Evolutionary conservation across 176 grass and related monocot genomes (phyloP).

Genomic region (Ampelocalamus luodianensis): DNA sequence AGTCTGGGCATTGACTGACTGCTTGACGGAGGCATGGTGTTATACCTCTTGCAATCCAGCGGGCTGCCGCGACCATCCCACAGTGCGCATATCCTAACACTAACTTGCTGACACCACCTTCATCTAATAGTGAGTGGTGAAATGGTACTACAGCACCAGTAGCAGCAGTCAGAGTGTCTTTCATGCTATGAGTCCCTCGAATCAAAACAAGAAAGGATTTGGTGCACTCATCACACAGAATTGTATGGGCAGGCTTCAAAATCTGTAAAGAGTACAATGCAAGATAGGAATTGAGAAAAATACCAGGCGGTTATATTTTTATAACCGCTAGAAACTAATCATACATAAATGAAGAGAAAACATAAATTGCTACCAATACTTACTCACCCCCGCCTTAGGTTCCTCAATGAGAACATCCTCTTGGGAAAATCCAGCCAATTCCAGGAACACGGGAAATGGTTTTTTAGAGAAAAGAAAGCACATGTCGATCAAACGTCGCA

Average conservation of each 20-base stretch:
- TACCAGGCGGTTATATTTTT: constrained; percentile 22
- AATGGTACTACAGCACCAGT: constrained; percentile 96
- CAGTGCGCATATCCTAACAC: constrained; percentile 96
- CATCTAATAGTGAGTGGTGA: constrained; percentile 90
- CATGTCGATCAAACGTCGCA: constrained; percentile 74
- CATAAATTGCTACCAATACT: constrained; percentile 46
- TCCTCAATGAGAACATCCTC: constrained; percentile 91
- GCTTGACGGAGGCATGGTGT: constrained; percentile 70
- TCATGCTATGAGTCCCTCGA: constrained; percentile 90
- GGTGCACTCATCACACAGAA: constrained; percentile 71
- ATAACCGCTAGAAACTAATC: constrained; percentile 13
- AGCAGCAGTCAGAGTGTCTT: constrained; percentile 84
- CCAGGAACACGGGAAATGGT: constrained; percentile 73
- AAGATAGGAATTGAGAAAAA: constrained; percentile 34
- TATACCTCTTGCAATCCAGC: constrained; percentile 91
- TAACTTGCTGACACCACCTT: constrained; percentile 90
- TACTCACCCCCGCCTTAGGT: constrained; percentile 90
- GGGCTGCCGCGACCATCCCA: constrained; percentile 88
- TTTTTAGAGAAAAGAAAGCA: constrained; percentile 97
- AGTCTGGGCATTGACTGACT: constrained; percentile 67
- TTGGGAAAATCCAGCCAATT: constrained; percentile 75
- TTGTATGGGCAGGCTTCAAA: constrained; percentile 92
- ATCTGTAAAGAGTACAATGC: constrained; percentile 51
- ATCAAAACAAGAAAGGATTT: constrained; percentile 95
- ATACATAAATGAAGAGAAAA: constrained; percentile 30